phyloP scores from a whole-genome alignment of 192 early-diverging fungal genomes.

The Phycomyces blakesleeanus region DNA sequence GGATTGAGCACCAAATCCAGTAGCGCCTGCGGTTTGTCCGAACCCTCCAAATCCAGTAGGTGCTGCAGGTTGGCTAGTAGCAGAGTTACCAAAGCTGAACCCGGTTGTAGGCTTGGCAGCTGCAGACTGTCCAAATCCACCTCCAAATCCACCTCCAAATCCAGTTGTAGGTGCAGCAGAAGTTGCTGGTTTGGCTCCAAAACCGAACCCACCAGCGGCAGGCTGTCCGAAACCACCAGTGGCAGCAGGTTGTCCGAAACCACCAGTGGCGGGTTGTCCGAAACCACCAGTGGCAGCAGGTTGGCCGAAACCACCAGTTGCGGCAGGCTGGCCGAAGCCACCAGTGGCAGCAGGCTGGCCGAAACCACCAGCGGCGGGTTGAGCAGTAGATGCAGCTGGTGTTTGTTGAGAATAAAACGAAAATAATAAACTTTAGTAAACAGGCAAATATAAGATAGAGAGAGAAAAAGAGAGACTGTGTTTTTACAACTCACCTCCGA shows the following conservation, averaged over 20 bases:
- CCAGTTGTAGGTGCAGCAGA: slow-evolving; percentile 12
- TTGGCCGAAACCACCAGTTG: slow-evolving; percentile 6
- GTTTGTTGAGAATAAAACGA: too few relatives aligned
- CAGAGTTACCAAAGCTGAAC: background rate
- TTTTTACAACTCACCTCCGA: too few relatives aligned
- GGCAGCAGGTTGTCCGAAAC: slow-evolving; percentile 29
- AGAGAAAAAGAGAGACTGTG: too few relatives aligned
- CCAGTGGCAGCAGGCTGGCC: slow-evolving; percentile 21
- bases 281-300: slow-evolving; percentile 11
- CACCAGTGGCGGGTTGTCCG: slow-evolving; percentile 29
- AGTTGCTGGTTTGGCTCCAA: slow-evolving; percentile 28
- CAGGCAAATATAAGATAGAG: too few relatives aligned
- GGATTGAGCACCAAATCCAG: slow-evolving; percentile 8
- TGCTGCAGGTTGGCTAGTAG: slow-evolving; percentile 20
- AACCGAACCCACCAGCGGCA: slow-evolving; percentile 33
- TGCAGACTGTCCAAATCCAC: slow-evolving; percentile 40
- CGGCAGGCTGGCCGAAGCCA: slow-evolving; percentile 35
- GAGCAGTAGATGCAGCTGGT: background rate
- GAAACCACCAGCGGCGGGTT: slow-evolving; percentile 5
- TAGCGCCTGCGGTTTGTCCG: slow-evolving; percentile 18
- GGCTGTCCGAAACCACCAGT: slow-evolving; percentile 33
- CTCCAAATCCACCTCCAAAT: slow-evolving; percentile 31
- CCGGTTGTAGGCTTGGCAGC: slow-evolving; percentile 5
- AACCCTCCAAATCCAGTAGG: slow-evolving; percentile 30
- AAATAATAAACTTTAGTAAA: too few relatives aligned